These are phyloP conservation scores for Tolypocladium tropicale DNA, from an alignment of 2,329 filamentous ascomycete genomes.

Conservation along the genomic window DNA sequence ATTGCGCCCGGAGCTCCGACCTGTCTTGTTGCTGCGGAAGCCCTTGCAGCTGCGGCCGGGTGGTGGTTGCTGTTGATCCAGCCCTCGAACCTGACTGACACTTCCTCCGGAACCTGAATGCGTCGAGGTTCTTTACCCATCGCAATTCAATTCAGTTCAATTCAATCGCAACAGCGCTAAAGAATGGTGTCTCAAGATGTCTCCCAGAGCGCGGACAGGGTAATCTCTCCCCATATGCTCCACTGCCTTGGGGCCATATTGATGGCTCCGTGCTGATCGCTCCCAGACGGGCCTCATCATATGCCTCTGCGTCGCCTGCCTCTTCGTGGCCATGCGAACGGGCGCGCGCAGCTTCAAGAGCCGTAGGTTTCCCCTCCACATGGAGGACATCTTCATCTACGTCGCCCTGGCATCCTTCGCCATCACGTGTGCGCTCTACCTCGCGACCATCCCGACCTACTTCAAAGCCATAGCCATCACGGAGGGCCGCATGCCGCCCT, in stretches of 20 bases:
- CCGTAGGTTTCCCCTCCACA: conserved; percentile 4
- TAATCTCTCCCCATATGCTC: background rate
- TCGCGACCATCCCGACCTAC: conserved; percentile 8
- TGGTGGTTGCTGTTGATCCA: background rate
- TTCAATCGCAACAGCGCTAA: background rate
- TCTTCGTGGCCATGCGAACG: conserved; percentile 7
- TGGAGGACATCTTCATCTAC: conserved; percentile 11
- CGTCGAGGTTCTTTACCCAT: background rate
- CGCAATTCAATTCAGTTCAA: too few relatives aligned
- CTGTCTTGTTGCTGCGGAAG: background rate
- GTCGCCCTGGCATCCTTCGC: conserved; percentile 6
- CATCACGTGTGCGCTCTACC: conserved; percentile 7
- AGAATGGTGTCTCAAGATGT: conserved; percentile 7
- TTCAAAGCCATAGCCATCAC: conserved; percentile 7
- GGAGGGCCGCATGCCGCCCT: conserved; percentile 3
- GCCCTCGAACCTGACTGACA: background rate
- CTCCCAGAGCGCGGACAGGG: conserved; percentile 4
- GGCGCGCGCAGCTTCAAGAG: conserved; percentile 9
- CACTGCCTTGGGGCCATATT: too few relatives aligned
- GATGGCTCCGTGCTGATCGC: background rate
- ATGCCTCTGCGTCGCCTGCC: conserved; percentile 6
- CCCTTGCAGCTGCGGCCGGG: background rate
- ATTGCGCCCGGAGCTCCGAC: background rate
- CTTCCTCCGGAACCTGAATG: background rate
- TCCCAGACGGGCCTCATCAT: conserved; percentile 1